phyloP scores from a whole-genome alignment of 148 eudicot species.

The Gaultheria prostrata region DNA sequence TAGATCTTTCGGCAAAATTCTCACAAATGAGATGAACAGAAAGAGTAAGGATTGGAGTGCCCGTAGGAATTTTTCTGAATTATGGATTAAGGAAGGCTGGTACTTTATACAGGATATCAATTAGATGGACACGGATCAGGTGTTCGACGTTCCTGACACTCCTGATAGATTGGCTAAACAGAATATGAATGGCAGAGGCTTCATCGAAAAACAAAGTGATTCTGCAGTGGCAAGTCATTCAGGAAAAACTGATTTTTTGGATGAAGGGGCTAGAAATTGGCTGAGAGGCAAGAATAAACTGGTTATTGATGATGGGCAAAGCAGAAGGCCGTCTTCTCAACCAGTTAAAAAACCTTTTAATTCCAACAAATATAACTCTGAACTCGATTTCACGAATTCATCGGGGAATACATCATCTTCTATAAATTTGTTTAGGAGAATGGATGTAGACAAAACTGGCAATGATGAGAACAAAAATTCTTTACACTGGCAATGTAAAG shows the following conservation, averaged over 20 bases:
- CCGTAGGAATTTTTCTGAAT: background rate
- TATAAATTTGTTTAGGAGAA: conserved; percentile 32
- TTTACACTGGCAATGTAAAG: conserved; percentile 21
- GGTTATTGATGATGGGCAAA: conserved; percentile 25
- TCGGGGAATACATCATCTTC: conserved; percentile 28
- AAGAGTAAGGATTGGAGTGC: background rate
- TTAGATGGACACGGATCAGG: conserved; percentile 45
- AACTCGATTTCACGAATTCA: conserved; percentile 13
- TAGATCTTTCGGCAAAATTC: background rate
- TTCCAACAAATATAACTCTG: conserved; percentile 20
- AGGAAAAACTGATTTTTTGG: conserved; percentile 17
- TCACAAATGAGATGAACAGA: background rate
- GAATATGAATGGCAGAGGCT: conserved; percentile 15
- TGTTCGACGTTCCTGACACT: conserved; percentile 66
- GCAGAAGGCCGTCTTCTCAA: conserved; percentile 20
- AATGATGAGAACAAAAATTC: conserved; percentile 26
- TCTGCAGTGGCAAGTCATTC: conserved; percentile 23
- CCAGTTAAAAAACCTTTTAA: conserved; percentile 20
- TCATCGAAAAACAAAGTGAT: conserved; percentile 12
- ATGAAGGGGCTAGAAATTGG: conserved; percentile 24
- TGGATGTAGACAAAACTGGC: conserved; percentile 19
- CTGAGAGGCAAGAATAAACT: conserved; percentile 22
- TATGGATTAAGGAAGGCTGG: background rate
- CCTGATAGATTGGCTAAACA: conserved; percentile 50
- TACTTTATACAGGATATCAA: conserved; percentile 37